Base-by-base conservation (phyloP, 179 eudicot genomes). In the Silene noctiflora region DNA sequence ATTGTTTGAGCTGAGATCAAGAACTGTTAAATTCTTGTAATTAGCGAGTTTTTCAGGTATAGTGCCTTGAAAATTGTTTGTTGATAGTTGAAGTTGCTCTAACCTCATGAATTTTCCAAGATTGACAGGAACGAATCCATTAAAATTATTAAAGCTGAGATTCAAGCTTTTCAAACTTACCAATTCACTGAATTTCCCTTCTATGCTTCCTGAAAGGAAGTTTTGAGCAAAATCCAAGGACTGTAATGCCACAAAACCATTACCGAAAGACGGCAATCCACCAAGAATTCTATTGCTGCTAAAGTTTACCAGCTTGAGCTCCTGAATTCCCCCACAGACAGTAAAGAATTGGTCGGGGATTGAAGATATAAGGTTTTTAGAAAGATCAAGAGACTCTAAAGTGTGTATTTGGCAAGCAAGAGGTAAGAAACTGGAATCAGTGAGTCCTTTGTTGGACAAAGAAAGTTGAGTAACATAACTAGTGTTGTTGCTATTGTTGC, bases 341-440 rank as follows among this genome's bases (percentile, higher is more conserved):
- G 75, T 53, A 14, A 88, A 58, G 77, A 91, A 90, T 65, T 20
- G 85, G 46, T 53, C 62, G n/a, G 94, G 92, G 77, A 94, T 86
- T 11, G 86, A 82, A 72, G 73, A 69, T 5, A 94, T 78, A 4
- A 9, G 71, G 76, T 91, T 94, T 33, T 71, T 77, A 42, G 97
- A 94, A n/a, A 91, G 82, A 78, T 94, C 88, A 67, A 94, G 80
- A 70, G 81, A 69, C 80, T 86, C 86, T 46, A 91, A 81, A n/a
- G 87, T 81, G 22, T 66, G 78, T 76, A 94, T 78, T 27, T 83
- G 68, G 83, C 98, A 91, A 44, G 84, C 70, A 71, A 75, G 6
- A 24, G 78, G 78, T 9, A 88, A 83, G 80, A 89, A 70, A 27
- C 76, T 80, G 29, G 84, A 60, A 75, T 69, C 46, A 24, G 84